phyloP scores from a whole-genome alignment of 73 alveolate species.

The Tetrahymena malaccensis region DNA sequence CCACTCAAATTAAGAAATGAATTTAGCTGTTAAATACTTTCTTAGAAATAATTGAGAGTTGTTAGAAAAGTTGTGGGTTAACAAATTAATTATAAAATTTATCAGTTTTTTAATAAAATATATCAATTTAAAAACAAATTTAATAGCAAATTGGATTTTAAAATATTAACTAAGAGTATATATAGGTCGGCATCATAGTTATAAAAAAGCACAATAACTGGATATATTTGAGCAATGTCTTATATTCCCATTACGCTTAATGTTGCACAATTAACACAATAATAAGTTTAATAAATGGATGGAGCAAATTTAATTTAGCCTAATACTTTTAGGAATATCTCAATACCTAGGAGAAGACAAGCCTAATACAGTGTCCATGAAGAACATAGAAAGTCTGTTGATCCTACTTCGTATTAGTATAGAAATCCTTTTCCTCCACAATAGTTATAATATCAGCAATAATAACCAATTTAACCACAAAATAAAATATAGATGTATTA shows the following conservation, averaged over 20 bases:
- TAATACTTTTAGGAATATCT: not conserved
- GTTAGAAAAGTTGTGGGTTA: not conserved
- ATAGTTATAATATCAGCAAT: not conserved
- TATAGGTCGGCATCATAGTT: not conserved
- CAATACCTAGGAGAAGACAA: not conserved
- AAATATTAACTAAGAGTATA: not conserved
- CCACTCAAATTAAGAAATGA: not conserved
- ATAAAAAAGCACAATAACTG: not conserved
- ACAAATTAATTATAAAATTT: not conserved
- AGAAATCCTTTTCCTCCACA: not conserved
- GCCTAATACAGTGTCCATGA: not conserved
- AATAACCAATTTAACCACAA: not conserved
- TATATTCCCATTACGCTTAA: not conserved
- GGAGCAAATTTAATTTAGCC: not conserved
- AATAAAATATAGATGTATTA: not conserved
- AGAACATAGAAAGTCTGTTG: not conserved
- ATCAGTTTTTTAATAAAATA: not conserved
- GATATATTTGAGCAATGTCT: not conserved
- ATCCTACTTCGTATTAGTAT: not conserved
- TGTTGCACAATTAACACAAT: not conserved
- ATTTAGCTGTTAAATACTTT: not conserved
- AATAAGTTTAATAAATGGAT: not conserved
- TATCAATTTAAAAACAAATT: not conserved
- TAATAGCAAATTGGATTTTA: not conserved
- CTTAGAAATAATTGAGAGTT: not conserved